Evolutionary conservation across 208 protist genomes (phyloP), one percentile per base, ranked within the genome.

Genomic region (Trypanosoma avium): DNA sequence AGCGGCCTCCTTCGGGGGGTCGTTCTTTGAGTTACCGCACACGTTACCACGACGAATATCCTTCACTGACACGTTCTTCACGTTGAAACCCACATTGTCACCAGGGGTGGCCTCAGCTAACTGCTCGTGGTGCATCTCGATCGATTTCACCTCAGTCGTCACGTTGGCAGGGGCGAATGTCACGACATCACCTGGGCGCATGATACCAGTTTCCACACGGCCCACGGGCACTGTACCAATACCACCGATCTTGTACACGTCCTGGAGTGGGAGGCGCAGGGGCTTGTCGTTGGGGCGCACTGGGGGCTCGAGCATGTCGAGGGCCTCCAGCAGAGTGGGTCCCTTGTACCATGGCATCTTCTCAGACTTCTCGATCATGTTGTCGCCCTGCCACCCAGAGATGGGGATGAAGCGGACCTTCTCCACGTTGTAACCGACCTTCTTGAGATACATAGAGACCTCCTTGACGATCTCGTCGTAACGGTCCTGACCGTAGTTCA

Each of bases 221-320:
- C 81, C 81, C 46, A 82, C 78, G 40, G 75, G 65, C 38, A 88
- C 78, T 10, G 77, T 84, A 49, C 81, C 81, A 55, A 88, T 84
- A 65, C 81, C 83, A 53, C 56, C 88, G 65, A 99, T 99, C 90
- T 99, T 99, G 90, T 98, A 99, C 66, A 98, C 96, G 77, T 99
- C 97, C 82, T 97, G 92, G 21, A 98, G 64, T 49, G 94, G 92
- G 43, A 98, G 62, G 61, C 97, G 88, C 24, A 99, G 82, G 47
- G 97, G 97, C 79, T 98, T 98, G 65, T 99, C 97, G 26, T 66
- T 54, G 36, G 90, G 90, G 59, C 97, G 81, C 54, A 92, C 88
- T 30, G 93, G 92, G 62, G 90, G 71, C 63, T 83, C 81, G 26
- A 84, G 67, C 65, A 61, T 54, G 75, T 99, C 93, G 17, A 99